Base-by-base conservation (phyloP, 31 red algal species). In the Bonnemaisonia californica region DNA sequence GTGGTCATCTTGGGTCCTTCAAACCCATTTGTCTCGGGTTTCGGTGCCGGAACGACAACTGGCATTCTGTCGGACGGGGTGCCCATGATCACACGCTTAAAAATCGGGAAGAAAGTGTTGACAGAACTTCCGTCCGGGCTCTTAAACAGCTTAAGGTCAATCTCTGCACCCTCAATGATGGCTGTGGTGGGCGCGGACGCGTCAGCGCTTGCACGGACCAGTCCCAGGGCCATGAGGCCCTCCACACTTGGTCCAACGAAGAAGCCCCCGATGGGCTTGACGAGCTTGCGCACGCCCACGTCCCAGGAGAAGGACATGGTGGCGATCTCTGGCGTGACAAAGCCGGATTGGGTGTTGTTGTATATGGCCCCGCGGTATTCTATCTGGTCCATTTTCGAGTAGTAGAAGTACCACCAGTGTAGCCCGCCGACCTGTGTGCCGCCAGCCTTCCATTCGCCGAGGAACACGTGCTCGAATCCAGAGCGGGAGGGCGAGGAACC, bases 401-500 rank as follows among this genome's bases (percentile, higher is more conserved):
- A 21, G 39, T 68, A 81, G 38, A 58, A 81, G 45, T 81, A 81
- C 77, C 77, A 81, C 77, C 77, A 81, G 38, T 81, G 77, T 3
- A 81, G 39, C 27, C 77, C 77, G 18, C 77, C 77, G 21, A 81
- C 77, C 3, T 12, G 37, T 36, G 37, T 55, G 28, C 22, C 38
- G 35, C 33, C 36, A 9, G 58, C 35, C 21, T 81, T 68, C 41
- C 40, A 41, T 35, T 81, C 77, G 29, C 77, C 77, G 9, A 81
- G 30, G 22, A 81, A 68, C 59, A 81, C 77, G 34, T 81, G 77
- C 31, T 81, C 77, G 34, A 81, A 81, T 21, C 77, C 77, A 3
- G 59, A 66, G 4, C 23, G 32, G 26, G 61, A 26, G 5, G 62
- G 62, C 8, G 69, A 74, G 16, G 19, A 29, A 32, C 36, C 69